These are phyloP conservation scores for Volutella citrinella DNA, from an alignment of 2,329 filamentous ascomycete species.

Conservation along the genomic window DNA sequence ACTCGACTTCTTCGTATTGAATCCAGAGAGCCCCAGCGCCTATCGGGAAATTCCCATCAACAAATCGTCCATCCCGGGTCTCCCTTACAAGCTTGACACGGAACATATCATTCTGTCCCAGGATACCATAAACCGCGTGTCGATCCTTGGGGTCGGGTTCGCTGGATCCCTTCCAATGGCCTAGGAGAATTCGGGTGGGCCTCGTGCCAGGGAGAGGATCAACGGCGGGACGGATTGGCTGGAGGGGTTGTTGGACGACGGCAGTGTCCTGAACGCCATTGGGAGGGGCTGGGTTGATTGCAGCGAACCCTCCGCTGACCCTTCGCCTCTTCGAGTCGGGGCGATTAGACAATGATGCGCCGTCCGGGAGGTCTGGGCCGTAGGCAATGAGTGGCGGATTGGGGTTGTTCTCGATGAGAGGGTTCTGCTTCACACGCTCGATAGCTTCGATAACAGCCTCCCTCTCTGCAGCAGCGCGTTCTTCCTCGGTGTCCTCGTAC, in stretches of 20 bases:
- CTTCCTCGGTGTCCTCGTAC: constrained; percentile 35
- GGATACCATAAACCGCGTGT: constrained; percentile 61
- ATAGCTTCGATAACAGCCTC: constrained; percentile 47
- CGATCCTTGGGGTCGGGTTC: constrained; percentile 46
- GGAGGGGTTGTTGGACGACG: constrained; percentile 18
- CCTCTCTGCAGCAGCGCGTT: constrained; percentile 36
- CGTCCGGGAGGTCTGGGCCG: constrained; percentile 46
- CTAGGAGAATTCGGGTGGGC: constrained; percentile 56
- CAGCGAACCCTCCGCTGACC: constrained; percentile 34
- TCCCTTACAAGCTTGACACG: constrained; percentile 59
- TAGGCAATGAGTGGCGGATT: constrained; percentile 48
- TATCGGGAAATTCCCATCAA: constrained; percentile 58
- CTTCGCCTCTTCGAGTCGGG: constrained; percentile 49
- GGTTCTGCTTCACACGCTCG: constrained; percentile 40
- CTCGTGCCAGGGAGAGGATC: constrained; percentile 50
- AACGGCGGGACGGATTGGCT: constrained; percentile 16
- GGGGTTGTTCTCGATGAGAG: constrained; percentile 40
- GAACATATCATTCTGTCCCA: constrained; percentile 63
- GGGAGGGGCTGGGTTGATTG: constrained; percentile 28
- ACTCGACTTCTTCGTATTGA: constrained; percentile 58
- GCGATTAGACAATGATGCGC: constrained; percentile 30
- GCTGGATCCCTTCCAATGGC: constrained; percentile 56
- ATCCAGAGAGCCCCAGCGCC: constrained; percentile 63
- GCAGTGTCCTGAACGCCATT: constrained; percentile 20
- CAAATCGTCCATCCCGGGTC: constrained; percentile 56